phyloP scores from a whole-genome alignment of 495 filamentous ascomycete species.

The Aspergillus kassunensis region DNA sequence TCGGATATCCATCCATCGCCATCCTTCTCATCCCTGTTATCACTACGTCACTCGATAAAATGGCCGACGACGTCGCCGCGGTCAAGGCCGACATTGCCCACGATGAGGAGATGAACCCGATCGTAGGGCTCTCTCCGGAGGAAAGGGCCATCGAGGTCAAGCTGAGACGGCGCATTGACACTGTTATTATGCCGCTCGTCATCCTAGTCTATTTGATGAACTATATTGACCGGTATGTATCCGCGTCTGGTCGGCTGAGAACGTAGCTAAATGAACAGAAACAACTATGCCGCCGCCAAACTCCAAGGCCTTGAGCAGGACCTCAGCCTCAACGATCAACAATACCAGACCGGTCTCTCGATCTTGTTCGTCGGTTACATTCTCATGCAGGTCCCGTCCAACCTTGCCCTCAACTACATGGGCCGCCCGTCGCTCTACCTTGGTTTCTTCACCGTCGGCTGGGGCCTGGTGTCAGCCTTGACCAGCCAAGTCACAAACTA shows the following conservation, averaged over 20 bases:
- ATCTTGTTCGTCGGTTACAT: constrained; percentile 55
- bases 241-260: no score
- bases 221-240: constrained; percentile 50
- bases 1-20: neutral
- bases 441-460: constrained; percentile 48
- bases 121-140: constrained; percentile 39
- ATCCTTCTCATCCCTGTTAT: neutral
- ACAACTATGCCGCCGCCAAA: constrained; percentile 54
- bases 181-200: constrained; percentile 51
- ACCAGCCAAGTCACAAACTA: constrained; percentile 52
- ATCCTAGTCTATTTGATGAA: constrained; percentile 56
- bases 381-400: constrained; percentile 56
- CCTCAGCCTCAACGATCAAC: constrained; percentile 31
- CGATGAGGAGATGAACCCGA: constrained; percentile 38
- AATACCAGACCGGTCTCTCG: constrained; percentile 48
- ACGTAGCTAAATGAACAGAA: constrained; percentile 28
- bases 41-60: no score
- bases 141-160: constrained; percentile 45
- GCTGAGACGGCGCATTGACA: constrained; percentile 47
- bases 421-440: constrained; percentile 46
- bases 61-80: constrained; percentile 6
- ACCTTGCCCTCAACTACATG: constrained; percentile 56
- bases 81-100: constrained; percentile 37
- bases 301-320: constrained; percentile 50
- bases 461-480: constrained; percentile 49